phyloP scores from a whole-genome alignment of 2,329 filamentous ascomycete genomes.

The Neopestalotiopsis sp. region DNA sequence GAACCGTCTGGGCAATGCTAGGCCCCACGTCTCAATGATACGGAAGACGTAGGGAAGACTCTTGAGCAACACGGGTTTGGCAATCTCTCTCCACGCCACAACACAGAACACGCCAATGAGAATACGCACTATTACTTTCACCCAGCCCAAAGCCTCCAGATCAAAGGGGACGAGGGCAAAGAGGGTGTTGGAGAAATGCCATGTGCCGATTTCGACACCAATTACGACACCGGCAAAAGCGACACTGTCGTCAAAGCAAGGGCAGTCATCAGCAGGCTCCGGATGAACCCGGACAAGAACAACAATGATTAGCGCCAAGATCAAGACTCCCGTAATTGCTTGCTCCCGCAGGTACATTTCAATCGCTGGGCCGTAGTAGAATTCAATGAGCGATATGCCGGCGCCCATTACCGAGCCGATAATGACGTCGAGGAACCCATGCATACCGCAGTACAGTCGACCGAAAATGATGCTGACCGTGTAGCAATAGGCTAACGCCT shows the following conservation, averaged over 20 bases:
- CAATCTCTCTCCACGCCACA: conserved; percentile 87
- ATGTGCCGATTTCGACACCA: conserved; percentile 80
- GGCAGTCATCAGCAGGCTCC: conserved; percentile 94
- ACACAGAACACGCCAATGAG: conserved; percentile 81
- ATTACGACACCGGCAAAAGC: conserved; percentile 91
- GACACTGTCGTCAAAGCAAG: conserved; percentile 95
- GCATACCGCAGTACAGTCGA: conserved; percentile 97
- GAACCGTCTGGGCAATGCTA: conserved; percentile 85
- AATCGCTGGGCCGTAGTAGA: conserved; percentile 64
- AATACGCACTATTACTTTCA: conserved; percentile 69
- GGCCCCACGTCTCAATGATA: conserved; percentile 77
- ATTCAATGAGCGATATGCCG: conserved; percentile 63
- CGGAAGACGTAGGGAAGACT: conserved; percentile 86
- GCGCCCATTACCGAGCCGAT: conserved; percentile 80
- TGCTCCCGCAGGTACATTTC: conserved; percentile 74
- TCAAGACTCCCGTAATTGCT: conserved; percentile 66
- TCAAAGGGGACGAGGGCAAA: conserved; percentile 62
- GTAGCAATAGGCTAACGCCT: conserved; percentile 80
- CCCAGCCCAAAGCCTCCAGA: conserved; percentile 68
- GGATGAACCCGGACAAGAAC: conserved; percentile 87
- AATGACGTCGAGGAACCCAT: conserved; percentile 91
- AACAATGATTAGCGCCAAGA: conserved; percentile 70
- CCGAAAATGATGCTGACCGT: conserved; percentile 88
- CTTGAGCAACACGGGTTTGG: conserved; percentile 83
- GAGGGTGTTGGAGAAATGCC: conserved; percentile 73